Base-by-base conservation (phyloP, 495 filamentous ascomycete species). In the Hypoxylon cercidicola region DNA sequence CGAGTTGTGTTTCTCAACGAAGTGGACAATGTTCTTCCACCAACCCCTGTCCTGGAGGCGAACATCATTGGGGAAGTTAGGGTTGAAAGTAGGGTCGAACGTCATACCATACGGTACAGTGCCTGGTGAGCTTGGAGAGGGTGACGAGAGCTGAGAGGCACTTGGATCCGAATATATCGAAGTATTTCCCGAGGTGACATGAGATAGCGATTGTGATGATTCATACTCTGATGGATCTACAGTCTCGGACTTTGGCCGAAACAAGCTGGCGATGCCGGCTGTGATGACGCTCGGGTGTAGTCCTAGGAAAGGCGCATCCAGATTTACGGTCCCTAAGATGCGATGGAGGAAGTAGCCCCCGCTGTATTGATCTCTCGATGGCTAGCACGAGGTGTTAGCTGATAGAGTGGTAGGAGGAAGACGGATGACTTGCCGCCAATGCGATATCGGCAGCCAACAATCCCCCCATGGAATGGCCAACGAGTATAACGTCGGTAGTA, bases 391-490 rank as follows among this genome's bases (percentile, higher is more conserved):
- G 35, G 43, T 35, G 46, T 72, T 63, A 74, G 68, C 49, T 53
- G 56, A 46, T 59, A 51, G 50, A 39, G 62, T 18, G 20, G 28
- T 10, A 30, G 0, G 30, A 41, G 32, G 8, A 39, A 16, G 16
- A n/a, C n/a, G 30, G 72, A 37, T 59, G 11, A 72, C 81, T 64
- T 61, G 78, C 83, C 60, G 90, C 74, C 34, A 97, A 78, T 0
- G 85, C 89, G 11, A 96, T 84, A 55, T 98, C 94, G 2, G 92
- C 90, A 15, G 88, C 83, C 7, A 98, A 64, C 19, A 98, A 79
- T 1, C 94, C 94, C 16, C 94, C 94, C 84, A 98, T 93, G 50
- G 90, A 93, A 71, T 97, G 94, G 0, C 94, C 94, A 0, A 97
- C 77, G 8, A 97, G 76, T 40, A 98, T 79, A 4, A 97, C 81